Base-by-base conservation (phyloP, 495 filamentous ascomycete genomes). In the Penicillium crystallinum region DNA sequence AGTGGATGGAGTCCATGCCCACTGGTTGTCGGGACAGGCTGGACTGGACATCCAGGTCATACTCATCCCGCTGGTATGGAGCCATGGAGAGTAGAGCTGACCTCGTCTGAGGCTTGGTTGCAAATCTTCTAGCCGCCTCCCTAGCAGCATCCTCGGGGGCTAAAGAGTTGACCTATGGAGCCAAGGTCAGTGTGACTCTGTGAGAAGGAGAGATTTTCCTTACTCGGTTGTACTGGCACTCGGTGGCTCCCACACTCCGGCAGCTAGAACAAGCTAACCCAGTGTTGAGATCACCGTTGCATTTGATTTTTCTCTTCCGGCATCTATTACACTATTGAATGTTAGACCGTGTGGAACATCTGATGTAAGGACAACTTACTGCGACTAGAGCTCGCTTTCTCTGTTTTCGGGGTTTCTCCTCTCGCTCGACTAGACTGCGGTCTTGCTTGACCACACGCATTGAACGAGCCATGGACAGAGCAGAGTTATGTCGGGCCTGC, bases 291-390 rank as follows among this genome's bases (percentile, higher is more conserved):
- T 97, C 91, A 29, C 92, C 93, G 54, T 88, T 96, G 73, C 93
- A 98, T 64, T 90, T 87, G 61, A 98, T 98, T 75, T 98, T 98
- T 46, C 93, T 80, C 67, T 91, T 91, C 43, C 93, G 84, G 65
- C 93, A 98, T 53, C 93, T 83, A 25, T 80, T 81, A 69, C 93
- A 98, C 93, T 97, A 55, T 29, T 14, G 3, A 22, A 30, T 19
- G 46, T 62, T 27, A 63, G 53, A 54, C 17, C 48, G 8, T 25
- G 14, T 15, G 37, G 1, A 14, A 2, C 3, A 55, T 41, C 23
- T 33, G 22, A 17, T 38, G 33, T 19, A 10, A 7, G 48, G n/a
- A 55, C 6, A 6, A 56, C 84, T 71, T 79, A 90, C 87, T 33
- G 87, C 87, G 31, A 90, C 80, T 17, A 81, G 80, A 56, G 86